Conservation (phyloP, 1,284 basidiomycete genomes). For the Volvariella surrecta region DNA sequence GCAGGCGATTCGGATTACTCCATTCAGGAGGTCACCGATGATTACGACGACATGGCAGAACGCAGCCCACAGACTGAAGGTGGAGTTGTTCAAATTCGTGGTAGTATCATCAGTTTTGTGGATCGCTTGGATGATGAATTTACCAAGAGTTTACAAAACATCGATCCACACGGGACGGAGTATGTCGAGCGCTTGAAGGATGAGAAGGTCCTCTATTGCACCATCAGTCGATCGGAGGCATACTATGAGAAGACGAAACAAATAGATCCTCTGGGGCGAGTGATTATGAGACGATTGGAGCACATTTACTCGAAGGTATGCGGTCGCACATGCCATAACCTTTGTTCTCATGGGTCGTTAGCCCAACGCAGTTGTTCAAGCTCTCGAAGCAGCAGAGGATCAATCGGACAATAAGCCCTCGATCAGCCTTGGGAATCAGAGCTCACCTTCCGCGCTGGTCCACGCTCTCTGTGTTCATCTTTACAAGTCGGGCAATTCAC, state of each 20-base stretch:
- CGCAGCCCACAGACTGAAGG: constrained; percentile 71
- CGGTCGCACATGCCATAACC: neutral
- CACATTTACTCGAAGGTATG: constrained; percentile 96
- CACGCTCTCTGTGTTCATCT: constrained; percentile 88
- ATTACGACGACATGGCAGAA: constrained; percentile 91
- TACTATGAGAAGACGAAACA: constrained; percentile 82
- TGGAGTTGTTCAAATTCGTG: constrained; percentile 74
- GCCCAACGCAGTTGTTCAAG: constrained; percentile 91
- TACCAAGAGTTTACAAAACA: constrained; percentile 95
- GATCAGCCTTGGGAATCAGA: constrained; percentile 46
- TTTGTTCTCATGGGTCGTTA: constrained; percentile 23
- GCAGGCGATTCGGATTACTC: constrained; percentile 67
- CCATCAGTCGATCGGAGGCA: constrained; percentile 86
- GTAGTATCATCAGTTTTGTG: constrained; percentile 90
- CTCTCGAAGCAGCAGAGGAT: constrained; percentile 70
- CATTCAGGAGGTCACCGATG: constrained; percentile 82
- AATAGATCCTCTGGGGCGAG: constrained; percentile 75
- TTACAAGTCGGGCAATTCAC: constrained; percentile 87
- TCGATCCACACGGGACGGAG: constrained; percentile 97
- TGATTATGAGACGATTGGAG: constrained; percentile 92
- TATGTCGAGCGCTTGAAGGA: constrained; percentile 96
- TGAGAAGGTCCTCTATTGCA: constrained; percentile 90
- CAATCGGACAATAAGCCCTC: constrained; percentile 41
- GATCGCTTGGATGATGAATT: constrained; percentile 99
- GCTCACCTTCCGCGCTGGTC: constrained; percentile 67